Evolutionary conservation across 768 basidiomycete species (phyloP), one percentile per base, ranked within the genome.

Genomic region (Lactarius vividus): DNA sequence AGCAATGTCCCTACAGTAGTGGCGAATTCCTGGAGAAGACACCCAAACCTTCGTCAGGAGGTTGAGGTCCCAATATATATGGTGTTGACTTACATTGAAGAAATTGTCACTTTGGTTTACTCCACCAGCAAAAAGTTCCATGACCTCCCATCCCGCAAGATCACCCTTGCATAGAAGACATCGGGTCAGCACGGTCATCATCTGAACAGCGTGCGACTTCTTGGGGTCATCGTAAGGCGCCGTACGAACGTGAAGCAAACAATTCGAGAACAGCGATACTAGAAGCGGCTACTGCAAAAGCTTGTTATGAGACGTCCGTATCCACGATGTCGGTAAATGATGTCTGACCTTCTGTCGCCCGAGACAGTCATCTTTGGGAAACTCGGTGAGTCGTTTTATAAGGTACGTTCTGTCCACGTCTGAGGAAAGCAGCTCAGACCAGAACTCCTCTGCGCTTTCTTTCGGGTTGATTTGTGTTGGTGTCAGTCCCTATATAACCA

Each of bases 111-210:
- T 87, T 60, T 82, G 77, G 13, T 74, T 77, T 5, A 87, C 84
- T 52, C 83, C 83, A 16, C 86, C 85, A 2, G 86, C 86, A 53
- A 89, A 81, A 28, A 88, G 73, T 46, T 88, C 84, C 88, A 90
- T 90, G 8, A 85, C 80, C 71, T 90, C 88, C 86, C 85, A 89
- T 35, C 89, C 88, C 4, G 84, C 80, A 1, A 85, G 73, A 61
- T 83, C 69, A 23, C 5, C 82, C 75, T 89, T 89, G 42, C 77
- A 77, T 60, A 89, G 76, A 20, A 87, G 72, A 61, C 77, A 77
- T 11, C 82, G 79, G 26, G 83, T 71, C 4, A 85, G 37, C 16
- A 85, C 74, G 0, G 80, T 75, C 40, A 88, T 73, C 1, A 84
- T 85, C 69, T 84, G 79, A 18, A 88, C 67, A 4, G 87, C 83